Percentiles rank a stretch among this genome's conserved stretches.
phyloP scores from a whole-genome alignment of 228 moss, liverwort and hornwort genomes.

The Sphagnum magellanicum region DNA sequence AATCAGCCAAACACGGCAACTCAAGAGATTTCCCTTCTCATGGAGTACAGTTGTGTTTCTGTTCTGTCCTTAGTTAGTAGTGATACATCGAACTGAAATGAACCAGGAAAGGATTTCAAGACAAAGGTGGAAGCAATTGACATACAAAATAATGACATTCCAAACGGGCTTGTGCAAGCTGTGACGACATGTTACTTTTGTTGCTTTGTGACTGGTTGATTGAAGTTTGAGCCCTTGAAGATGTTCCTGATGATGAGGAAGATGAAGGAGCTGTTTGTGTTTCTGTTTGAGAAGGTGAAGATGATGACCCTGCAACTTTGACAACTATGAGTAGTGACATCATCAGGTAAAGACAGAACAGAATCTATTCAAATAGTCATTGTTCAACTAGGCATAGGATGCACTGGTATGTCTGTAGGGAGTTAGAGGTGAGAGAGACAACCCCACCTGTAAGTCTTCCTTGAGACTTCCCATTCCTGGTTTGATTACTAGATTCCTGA shows the following conservation, averaged over 20 bases:
- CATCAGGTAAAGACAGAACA: not conserved
- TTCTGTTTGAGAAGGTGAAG: constrained; percentile 7
- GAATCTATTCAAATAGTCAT: not conserved
- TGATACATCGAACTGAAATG: no score
- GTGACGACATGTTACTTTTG: constrained; percentile 35
- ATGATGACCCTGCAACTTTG: constrained; percentile 17
- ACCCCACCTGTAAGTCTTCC: constrained; percentile 1
- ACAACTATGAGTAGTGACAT: constrained; percentile 4
- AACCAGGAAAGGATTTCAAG: no score
- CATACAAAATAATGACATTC: constrained; percentile 67
- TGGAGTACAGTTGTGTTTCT: no score
- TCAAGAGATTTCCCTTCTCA: no score
- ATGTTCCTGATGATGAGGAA: constrained; percentile 14
- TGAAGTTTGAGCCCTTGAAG: constrained; percentile 16
- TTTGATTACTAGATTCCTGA: constrained; percentile 8
- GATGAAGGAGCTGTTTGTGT: constrained; percentile 14
- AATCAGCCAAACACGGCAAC: no score
- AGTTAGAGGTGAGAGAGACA: not conserved
- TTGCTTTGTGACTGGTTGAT: constrained; percentile 15
- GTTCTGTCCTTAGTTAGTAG: no score
- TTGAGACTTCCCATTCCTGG: constrained; percentile 10
- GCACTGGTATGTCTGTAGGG: no score
- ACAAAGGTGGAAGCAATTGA: not conserved
- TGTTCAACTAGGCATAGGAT: no score
- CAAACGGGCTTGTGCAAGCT: constrained; percentile 61